Conservation (phyloP, 75 land plant species). For the Isoetes taiwanensis region DNA sequence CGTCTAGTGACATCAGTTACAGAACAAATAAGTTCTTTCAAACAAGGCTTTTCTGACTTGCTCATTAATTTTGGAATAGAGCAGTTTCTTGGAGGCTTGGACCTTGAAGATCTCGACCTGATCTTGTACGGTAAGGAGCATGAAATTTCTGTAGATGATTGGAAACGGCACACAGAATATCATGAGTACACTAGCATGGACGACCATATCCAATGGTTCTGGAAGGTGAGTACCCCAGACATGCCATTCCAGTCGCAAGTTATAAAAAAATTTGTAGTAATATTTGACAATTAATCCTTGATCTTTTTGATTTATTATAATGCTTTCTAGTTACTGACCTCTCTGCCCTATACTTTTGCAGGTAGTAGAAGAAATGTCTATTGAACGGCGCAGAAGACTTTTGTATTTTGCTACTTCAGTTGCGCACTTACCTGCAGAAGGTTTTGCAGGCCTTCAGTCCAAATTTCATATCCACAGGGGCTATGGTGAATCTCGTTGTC, state of each 20-base stretch:
- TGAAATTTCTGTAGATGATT: slow-evolving; percentile 33
- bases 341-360: too few species aligned
- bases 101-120: slow-evolving; percentile 36
- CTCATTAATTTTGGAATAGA: slow-evolving; percentile 22
- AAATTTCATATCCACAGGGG: slow-evolving; percentile 61
- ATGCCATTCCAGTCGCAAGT: too few species aligned
- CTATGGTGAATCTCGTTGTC: slow-evolving; percentile 31
- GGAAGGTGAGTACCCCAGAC: too few species aligned
- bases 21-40: slow-evolving; percentile 53
- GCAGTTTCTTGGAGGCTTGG: slow-evolving; percentile 33
- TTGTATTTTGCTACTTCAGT: slow-evolving; percentile 91
- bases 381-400: slow-evolving; percentile 49
- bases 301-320: too few species aligned
- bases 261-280: too few species aligned
- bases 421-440: slow-evolving; percentile 65
- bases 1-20: slow-evolving; percentile 48
- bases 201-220: slow-evolving; percentile 44
- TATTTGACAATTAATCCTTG: too few species aligned
- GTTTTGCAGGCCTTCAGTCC: slow-evolving; percentile 67
- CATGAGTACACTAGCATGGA: slow-evolving; percentile 40
- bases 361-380: slow-evolving; percentile 61
- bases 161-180: slow-evolving; percentile 59
- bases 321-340: too few species aligned
- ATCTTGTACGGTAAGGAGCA: slow-evolving; percentile 36
- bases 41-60: slow-evolving; percentile 69